Percentiles rank a stretch among this genome's conserved stretches.
Evolutionary conservation across 768 basidiomycete genomes (phyloP).

Genomic region (Boletus sp.): DNA sequence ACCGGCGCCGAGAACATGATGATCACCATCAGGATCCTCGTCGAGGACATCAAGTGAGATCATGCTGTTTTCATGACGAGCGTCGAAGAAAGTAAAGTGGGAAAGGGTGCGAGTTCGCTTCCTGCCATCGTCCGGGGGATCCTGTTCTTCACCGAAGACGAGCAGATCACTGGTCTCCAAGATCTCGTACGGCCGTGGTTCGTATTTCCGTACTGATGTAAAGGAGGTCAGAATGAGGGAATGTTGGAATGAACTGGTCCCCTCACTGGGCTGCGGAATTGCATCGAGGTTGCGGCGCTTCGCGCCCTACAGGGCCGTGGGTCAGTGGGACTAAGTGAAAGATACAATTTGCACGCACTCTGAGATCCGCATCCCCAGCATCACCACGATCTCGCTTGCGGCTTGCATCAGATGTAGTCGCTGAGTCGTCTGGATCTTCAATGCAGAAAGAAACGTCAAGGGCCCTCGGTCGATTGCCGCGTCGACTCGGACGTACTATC

Average conservation of each 20-base stretch:
- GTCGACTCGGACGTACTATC: constrained; percentile 14
- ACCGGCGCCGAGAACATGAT: constrained; percentile 54
- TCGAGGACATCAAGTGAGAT: constrained; percentile 48
- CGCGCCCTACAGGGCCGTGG: constrained; percentile 3
- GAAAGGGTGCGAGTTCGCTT: constrained; percentile 59
- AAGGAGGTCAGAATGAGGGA: background rate
- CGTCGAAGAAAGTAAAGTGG: constrained; percentile 62
- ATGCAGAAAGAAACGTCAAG: constrained; percentile 53
- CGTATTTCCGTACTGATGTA: constrained; percentile 39
- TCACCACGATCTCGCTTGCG: constrained; percentile 27
- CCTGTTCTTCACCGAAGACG: constrained; percentile 42
- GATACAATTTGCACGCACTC: constrained; percentile 11
- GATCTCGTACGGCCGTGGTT: constrained; percentile 29
- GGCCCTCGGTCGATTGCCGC: constrained; percentile 46
- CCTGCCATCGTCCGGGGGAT: constrained; percentile 31
- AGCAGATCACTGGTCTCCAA: constrained; percentile 36
- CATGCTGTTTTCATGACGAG: constrained; percentile 41
- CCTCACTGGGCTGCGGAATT: constrained; percentile 14
- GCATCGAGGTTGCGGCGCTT: constrained; percentile 30
- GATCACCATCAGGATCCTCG: constrained; percentile 38
- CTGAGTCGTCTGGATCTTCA: constrained; percentile 32
- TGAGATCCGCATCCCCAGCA: constrained; percentile 3
- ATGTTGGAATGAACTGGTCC: background rate
- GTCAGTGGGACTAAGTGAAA: background rate
- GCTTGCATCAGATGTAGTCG: constrained; percentile 22